Base-by-base conservation (phyloP, 2,329 filamentous ascomycete genomes). In the Macroventuria anomochaeta region DNA sequence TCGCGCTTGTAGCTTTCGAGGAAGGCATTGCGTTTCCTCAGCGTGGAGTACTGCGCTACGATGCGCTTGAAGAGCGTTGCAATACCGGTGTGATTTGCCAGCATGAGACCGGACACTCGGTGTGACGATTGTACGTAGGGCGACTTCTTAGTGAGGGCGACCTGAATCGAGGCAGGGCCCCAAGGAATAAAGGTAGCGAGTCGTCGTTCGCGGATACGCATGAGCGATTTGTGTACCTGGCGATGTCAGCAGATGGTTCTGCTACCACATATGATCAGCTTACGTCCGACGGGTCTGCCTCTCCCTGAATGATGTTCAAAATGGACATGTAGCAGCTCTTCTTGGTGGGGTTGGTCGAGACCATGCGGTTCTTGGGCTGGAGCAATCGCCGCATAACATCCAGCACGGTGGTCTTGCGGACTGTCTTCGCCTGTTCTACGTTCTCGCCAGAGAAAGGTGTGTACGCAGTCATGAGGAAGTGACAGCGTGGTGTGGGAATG, bases 271-370 rank as follows among this genome's bases (percentile, higher is more conserved):
- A 12, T 11, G 8, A 2, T n/a, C 25, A 18, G 57, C 76, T 63
- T 69, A 83, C 91, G 76, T 99, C 96, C 3, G 93, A 97, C 7
- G 95, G 93, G 72, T 99, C 96, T 32, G 96, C 95, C 75, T 99
- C 95, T 69, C 95, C 95, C 80, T 97, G 95, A 67, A 99, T 99
- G 68, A 99, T 96, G 76, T 99, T 97, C 59, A 99, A 82, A 65
- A 99, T 97, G 40, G 92, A 96, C 71, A 99, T 97, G 80, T 99
- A 99, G 80, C 95, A 99, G 78, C 92, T 97, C 80, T 91, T 96
- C 80, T 97, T 97, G 68, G 89, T 90, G 1, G 93, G 93, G 51
- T 92, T 89, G 18, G 95, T 96, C 20, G 93, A 96, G 38, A 99
- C 95, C 95, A 99, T 99, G 73, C 96, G 88, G 77, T 99, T 99